Conservation (phyloP, 169 alveolate species). For the Hepatocystis sp. region DNA sequence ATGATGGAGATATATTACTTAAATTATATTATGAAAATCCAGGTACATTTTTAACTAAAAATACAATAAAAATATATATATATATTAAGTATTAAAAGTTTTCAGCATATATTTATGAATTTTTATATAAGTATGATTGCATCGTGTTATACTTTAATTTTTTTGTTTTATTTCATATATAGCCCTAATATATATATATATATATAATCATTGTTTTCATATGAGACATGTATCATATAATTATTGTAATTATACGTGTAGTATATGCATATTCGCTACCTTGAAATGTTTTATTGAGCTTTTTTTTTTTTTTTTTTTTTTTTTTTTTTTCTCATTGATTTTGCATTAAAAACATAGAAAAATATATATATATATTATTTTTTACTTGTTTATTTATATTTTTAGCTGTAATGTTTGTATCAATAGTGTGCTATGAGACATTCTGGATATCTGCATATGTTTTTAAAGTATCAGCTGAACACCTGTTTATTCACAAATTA, state of each 20-base stretch:
- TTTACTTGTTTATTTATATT: not conserved
- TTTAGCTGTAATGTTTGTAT: constrained; percentile 69
- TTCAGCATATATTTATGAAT: not conserved
- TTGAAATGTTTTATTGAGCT: not conserved
- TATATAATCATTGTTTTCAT: no score
- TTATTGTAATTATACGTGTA: not conserved
- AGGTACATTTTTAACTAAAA: constrained; percentile 5
- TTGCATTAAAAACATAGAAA: not conserved
- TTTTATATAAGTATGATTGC: not conserved
- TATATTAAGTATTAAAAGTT: not conserved
- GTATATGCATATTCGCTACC: not conserved
- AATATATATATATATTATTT: no score
- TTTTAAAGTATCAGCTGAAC: constrained; percentile 21
- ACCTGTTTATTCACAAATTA: constrained; percentile 15
- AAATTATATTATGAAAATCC: constrained; percentile 71
- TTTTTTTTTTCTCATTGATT: not conserved
- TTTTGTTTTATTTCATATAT: no score
- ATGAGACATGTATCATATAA: no score
- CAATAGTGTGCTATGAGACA: constrained; percentile 67
- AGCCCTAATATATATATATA: no score
- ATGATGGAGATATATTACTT: constrained; percentile 46
- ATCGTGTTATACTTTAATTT: not conserved
- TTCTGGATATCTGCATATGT: constrained; percentile 44
- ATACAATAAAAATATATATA: not conserved
- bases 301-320: not conserved